Percentiles rank a stretch among this genome's conserved stretches.
These are phyloP conservation scores for Macaranga tanarius DNA, from an alignment of 441 rosid species.

Conservation along the genomic window DNA sequence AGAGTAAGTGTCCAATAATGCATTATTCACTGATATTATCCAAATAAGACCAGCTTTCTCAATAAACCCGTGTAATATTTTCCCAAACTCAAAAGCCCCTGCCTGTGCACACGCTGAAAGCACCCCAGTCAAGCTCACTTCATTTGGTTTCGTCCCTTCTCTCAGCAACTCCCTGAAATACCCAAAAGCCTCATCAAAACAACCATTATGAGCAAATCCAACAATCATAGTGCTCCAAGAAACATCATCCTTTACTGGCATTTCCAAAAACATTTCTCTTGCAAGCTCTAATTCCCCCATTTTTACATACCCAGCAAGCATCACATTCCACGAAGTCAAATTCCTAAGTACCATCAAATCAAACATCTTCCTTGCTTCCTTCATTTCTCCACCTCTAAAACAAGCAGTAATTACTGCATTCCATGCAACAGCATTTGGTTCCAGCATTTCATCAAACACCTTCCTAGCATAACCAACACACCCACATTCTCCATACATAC, in stretches of 20 bases:
- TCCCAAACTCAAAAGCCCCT: slow-evolving; percentile 63
- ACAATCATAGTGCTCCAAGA: slow-evolving; percentile 77
- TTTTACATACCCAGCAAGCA: slow-evolving; percentile 65
- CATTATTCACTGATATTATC: slow-evolving; percentile 66
- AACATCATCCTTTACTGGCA: slow-evolving; percentile 56
- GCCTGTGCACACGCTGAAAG: slow-evolving; percentile 77
- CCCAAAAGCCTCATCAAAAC: slow-evolving; percentile 53
- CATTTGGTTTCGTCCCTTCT: slow-evolving; percentile 51
- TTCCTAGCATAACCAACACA: slow-evolving; percentile 44
- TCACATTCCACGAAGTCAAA: slow-evolving; percentile 61
- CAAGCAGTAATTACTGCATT: slow-evolving; percentile 59
- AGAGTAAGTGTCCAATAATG: slow-evolving; percentile 66
- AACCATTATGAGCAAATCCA: slow-evolving; percentile 61
- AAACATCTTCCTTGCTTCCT: slow-evolving; percentile 41
- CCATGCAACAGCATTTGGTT: slow-evolving; percentile 63
- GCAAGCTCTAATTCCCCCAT: slow-evolving; percentile 58
- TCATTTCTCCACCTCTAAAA: slow-evolving; percentile 45
- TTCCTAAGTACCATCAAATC: slow-evolving; percentile 45
- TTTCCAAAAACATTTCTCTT: slow-evolving; percentile 39
- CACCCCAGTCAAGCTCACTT: slow-evolving; percentile 75
- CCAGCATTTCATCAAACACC: slow-evolving; percentile 61
- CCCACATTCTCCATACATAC: slow-evolving; percentile 70
- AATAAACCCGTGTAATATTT: slow-evolving; percentile 55
- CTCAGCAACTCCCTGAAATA: slow-evolving; percentile 55
- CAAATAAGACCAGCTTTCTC: slow-evolving; percentile 56